Evolutionary conservation across 352 stramenopile species (phyloP).

Genomic region (Globisporangium rhizosaccharum): DNA sequence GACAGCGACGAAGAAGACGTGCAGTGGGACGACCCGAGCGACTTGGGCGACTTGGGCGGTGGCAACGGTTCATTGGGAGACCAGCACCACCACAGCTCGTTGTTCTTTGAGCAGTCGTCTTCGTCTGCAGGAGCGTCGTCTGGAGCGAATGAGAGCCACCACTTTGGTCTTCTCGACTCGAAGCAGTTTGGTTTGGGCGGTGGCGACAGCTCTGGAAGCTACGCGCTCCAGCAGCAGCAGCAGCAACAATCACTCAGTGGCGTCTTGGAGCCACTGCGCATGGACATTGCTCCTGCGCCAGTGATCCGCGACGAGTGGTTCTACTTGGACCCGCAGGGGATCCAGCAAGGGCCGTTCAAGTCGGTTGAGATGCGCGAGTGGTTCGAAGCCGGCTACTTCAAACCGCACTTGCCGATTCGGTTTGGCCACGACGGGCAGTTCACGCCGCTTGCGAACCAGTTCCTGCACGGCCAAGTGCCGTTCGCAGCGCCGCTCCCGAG

Average conservation of each 20-base stretch:
- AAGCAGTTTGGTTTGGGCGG: conserved; percentile 28
- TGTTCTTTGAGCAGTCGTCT: conserved; percentile 12
- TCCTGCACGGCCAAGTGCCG: conserved; percentile 59
- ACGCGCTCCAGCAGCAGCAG: conserved; percentile 19
- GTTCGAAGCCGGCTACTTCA: conserved; percentile 88
- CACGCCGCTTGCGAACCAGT: conserved; percentile 71
- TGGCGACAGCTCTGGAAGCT: conserved; percentile 11
- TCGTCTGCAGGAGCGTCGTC: conserved; percentile 4
- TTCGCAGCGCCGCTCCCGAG: conserved; percentile 38
- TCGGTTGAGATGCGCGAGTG: conserved; percentile 84
- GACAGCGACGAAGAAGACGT: conserved; percentile 73
- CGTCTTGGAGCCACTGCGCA: conserved; percentile 21
- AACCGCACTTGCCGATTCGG: conserved; percentile 81
- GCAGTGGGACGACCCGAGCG: conserved; percentile 47
- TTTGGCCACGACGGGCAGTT: conserved; percentile 74
- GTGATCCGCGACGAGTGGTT: conserved; percentile 72
- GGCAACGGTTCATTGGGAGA: conserved; percentile 24
- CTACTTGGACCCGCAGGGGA: conserved; percentile 79
- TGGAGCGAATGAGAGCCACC: too few species aligned
- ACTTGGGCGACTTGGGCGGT: conserved; percentile 8
- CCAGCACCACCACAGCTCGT: conserved; percentile 8
- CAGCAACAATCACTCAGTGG: background rate
- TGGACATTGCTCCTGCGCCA: conserved; percentile 17
- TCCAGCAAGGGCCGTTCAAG: conserved; percentile 84
- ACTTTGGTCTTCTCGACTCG: conserved; percentile 28